These are phyloP conservation scores for Rubus parviflorus DNA, from an alignment of 306 rosid genomes.

Conservation along the genomic window DNA sequence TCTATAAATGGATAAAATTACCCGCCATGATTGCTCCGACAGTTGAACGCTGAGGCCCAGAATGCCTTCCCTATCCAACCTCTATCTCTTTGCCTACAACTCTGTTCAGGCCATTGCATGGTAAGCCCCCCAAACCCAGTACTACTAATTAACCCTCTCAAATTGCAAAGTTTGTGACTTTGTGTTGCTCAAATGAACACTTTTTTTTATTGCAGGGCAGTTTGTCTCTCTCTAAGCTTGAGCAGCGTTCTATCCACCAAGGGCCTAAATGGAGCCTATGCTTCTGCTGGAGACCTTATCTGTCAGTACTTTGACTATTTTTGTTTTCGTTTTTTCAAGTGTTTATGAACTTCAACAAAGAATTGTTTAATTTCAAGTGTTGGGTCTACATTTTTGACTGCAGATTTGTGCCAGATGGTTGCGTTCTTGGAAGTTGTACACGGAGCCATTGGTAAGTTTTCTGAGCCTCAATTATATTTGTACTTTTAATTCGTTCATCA, in stretches of 20 bases:
- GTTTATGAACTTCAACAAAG: neutral
- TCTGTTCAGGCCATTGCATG: constrained; percentile 69
- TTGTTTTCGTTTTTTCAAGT: neutral
- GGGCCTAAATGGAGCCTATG: constrained; percentile 49
- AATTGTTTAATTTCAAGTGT: neutral
- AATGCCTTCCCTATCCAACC: constrained; percentile 45
- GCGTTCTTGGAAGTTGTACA: constrained; percentile 87
- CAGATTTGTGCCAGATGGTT: constrained; percentile 76
- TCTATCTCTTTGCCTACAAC: constrained; percentile 73
- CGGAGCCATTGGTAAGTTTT: constrained; percentile 73
- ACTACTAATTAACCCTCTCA: neutral
- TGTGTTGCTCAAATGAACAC: neutral
- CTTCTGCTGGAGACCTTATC: constrained; percentile 62
- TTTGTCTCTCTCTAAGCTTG: constrained; percentile 47
- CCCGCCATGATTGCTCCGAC: neutral
- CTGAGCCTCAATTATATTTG: neutral
- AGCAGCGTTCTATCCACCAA: constrained; percentile 41
- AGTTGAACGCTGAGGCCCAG: neutral
- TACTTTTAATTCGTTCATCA: neutral
- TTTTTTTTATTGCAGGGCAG: constrained; percentile 44
- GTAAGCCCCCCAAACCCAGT: constrained; percentile 23
- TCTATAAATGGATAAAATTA: too few species aligned
- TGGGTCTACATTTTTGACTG: constrained; percentile 1
- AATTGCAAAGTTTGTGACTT: neutral
- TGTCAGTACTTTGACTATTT: constrained; percentile 38